Conservation (phyloP, 495 filamentous ascomycete species). For the Xylaria castorea region DNA sequence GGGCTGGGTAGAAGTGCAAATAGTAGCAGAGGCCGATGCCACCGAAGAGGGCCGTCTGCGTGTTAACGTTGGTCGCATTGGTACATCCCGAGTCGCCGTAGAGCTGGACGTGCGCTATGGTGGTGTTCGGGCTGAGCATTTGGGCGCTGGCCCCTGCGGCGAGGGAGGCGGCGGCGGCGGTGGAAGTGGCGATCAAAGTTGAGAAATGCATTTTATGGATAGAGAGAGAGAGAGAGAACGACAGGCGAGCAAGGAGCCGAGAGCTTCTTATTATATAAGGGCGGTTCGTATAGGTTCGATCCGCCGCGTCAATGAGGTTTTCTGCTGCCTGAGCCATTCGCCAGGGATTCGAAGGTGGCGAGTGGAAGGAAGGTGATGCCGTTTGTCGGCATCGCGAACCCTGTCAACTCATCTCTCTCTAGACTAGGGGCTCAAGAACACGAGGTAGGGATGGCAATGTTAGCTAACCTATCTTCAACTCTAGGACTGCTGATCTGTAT, state of each 20-base stretch:
- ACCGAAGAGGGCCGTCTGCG: slow-evolving; percentile 19
- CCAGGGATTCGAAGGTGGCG: slow-evolving; percentile 7
- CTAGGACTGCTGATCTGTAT: slow-evolving; percentile 11
- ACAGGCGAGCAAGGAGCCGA: background rate
- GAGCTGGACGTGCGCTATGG: slow-evolving; percentile 15
- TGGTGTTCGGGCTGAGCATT: slow-evolving; percentile 2
- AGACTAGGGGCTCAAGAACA: slow-evolving; percentile 14
- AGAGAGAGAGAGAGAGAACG: slow-evolving; percentile 15
- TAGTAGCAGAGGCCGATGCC: slow-evolving; percentile 24
- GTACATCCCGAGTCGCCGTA: slow-evolving; percentile 25
- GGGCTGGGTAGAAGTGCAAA: slow-evolving; percentile 21
- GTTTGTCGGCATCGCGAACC: slow-evolving; percentile 2
- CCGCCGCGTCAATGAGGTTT: slow-evolving; percentile 7
- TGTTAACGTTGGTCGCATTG: slow-evolving; percentile 17
- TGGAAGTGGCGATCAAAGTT: slow-evolving; percentile 19
- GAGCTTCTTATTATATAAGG: slow-evolving; percentile 20
- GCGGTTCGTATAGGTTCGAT: slow-evolving; percentile 12
- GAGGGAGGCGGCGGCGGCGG: slow-evolving; percentile 21
- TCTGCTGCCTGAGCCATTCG: slow-evolving; percentile 4
- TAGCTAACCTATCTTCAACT: slow-evolving; percentile 12
- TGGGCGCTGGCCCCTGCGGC: slow-evolving; percentile 20
- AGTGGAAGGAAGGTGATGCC: slow-evolving; percentile 4
- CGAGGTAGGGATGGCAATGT: slow-evolving; percentile 17
- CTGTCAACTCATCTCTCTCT: slow-evolving; percentile 17
- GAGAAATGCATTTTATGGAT: slow-evolving; percentile 23